A percentile compares a stretch with the other conserved stretches of the same genome.
phyloP scores from a whole-genome alignment of 2,329 filamentous ascomycete species.

The Colletotrichum gloeosporioides region DNA sequence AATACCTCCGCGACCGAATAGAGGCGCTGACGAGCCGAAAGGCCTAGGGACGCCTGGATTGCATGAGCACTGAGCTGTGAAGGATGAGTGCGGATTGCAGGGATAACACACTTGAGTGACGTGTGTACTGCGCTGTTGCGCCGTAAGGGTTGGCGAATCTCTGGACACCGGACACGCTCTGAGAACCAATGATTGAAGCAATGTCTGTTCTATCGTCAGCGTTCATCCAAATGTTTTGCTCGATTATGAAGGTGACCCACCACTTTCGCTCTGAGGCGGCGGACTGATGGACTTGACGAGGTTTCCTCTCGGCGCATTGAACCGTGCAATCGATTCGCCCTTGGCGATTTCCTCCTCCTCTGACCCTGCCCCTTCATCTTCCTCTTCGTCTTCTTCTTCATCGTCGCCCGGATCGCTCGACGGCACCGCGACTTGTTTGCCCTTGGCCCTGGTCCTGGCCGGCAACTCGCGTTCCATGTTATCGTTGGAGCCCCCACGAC shows the following conservation, averaged over 20 bases:
- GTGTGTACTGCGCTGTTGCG: neutral
- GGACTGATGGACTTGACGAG: constrained; percentile 4
- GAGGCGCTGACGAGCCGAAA: neutral
- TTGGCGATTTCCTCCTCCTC: neutral
- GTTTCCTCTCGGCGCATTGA: neutral
- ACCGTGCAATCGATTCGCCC: neutral
- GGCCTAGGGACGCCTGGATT: neutral
- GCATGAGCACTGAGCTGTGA: neutral
- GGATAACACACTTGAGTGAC: neutral
- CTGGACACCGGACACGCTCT: neutral
- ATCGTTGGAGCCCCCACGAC: neutral
- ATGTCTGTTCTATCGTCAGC: neutral
- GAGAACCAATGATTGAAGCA: constrained; percentile 14
- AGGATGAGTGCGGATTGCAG: neutral
- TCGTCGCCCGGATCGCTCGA: neutral
- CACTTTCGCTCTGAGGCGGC: constrained; percentile 7
- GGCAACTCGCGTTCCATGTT: neutral
- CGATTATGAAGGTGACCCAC: neutral
- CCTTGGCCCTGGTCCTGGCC: neutral
- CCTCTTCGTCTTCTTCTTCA: neutral
- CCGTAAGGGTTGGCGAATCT: neutral
- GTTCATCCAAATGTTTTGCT: too few species aligned
- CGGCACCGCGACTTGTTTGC: neutral
- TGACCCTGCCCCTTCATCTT: neutral
- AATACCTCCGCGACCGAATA: neutral